Percentiles rank a stretch among this genome's conserved stretches.
These are phyloP conservation scores for Silybum marianum DNA, from an alignment of 129 eudicot genomes.

Conservation along the genomic window DNA sequence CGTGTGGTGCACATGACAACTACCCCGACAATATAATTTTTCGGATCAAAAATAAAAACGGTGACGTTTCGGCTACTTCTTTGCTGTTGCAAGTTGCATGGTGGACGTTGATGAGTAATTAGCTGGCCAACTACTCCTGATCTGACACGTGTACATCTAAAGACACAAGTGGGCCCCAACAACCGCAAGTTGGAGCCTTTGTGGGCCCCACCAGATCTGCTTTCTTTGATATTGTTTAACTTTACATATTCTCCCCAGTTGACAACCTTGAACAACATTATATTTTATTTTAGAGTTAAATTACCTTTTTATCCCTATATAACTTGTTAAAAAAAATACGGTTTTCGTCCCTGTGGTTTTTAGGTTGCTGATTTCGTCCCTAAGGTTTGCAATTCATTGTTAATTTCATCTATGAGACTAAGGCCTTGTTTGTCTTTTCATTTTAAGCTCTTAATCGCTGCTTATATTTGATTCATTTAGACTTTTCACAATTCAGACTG, in stretches of 20 bases:
- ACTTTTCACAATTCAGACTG: too few species aligned
- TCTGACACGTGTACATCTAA: slow-evolving; percentile 19
- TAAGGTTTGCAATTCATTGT: not conserved
- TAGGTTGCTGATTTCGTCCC: not conserved
- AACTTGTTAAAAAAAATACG: not conserved
- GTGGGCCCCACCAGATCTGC: slow-evolving; percentile 24
- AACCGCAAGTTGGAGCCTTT: slow-evolving; percentile 24
- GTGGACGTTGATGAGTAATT: slow-evolving; percentile 31
- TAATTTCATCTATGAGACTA: too few species aligned
- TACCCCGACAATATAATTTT: slow-evolving; percentile 38
- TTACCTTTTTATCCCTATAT: not conserved
- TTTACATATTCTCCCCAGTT: slow-evolving; percentile 16
- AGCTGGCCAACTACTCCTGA: slow-evolving; percentile 29
- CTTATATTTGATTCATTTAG: too few species aligned
- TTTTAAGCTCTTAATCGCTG: too few species aligned
- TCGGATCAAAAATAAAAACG: slow-evolving; percentile 14
- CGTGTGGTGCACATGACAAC: slow-evolving; percentile 36
- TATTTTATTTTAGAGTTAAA: not conserved
- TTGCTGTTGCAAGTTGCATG: slow-evolving; percentile 39
- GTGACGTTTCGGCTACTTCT: slow-evolving; percentile 37
- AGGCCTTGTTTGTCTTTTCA: too few species aligned
- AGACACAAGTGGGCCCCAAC: slow-evolving; percentile 1
- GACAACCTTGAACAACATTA: not conserved
- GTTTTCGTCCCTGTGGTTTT: not conserved
- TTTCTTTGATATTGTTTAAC: slow-evolving; percentile 30